Evolutionary conservation across 2,329 filamentous ascomycete species (phyloP).

Genomic region (Aspergillus pseudonomiae): DNA sequence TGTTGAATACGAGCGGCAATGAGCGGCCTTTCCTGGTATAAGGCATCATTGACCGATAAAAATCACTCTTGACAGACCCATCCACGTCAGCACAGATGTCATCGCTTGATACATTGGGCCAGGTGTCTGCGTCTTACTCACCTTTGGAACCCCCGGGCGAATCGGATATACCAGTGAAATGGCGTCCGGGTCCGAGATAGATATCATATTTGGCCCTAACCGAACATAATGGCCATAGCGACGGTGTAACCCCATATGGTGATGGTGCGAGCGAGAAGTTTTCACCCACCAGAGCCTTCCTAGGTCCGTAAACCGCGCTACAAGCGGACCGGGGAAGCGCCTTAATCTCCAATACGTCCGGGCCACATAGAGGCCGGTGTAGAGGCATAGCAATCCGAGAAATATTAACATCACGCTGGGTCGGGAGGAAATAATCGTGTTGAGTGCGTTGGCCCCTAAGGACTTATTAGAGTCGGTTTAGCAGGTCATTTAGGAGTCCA

Average conservation of each 20-base stretch:
- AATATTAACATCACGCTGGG: neutral
- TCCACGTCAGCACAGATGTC: neutral
- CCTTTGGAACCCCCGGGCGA: conserved; percentile 27
- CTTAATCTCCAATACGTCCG: neutral
- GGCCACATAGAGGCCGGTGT: neutral
- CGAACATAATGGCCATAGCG: conserved; percentile 30
- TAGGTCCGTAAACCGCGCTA: conserved; percentile 6
- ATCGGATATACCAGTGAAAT: conserved; percentile 10
- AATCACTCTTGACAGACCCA: conserved; percentile 10
- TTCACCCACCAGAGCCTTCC: conserved; percentile 5
- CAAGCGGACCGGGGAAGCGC: conserved; percentile 19
- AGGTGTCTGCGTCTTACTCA: neutral
- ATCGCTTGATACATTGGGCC: neutral
- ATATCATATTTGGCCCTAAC: conserved; percentile 31
- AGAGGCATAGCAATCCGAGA: neutral
- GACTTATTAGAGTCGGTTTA: neutral
- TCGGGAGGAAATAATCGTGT: neutral
- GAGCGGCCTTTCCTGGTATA: conserved; percentile 9
- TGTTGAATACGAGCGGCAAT: conserved; percentile 33
- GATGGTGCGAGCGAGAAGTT: neutral
- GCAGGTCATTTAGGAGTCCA: neutral
- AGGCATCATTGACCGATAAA: conserved; percentile 26
- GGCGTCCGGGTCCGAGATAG: conserved; percentile 16
- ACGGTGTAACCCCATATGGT: conserved; percentile 4
- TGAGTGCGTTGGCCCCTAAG: too few relatives aligned